Conservation (phyloP, 2,329 filamentous ascomycete species). For the Fusarium buharicum region DNA sequence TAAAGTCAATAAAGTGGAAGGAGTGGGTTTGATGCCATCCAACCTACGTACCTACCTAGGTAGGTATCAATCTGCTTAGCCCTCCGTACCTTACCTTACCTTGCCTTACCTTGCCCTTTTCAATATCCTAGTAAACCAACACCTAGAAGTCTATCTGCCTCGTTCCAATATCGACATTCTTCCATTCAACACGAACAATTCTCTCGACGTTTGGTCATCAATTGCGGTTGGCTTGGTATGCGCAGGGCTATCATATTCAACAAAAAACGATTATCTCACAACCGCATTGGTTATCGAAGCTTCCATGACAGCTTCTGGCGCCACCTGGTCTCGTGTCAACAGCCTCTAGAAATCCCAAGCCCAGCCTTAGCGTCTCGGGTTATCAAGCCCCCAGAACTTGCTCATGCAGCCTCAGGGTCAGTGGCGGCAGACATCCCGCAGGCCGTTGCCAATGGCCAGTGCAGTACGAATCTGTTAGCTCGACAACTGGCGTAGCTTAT, state of each 20-base stretch:
- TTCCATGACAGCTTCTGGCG: slow-evolving; percentile 39
- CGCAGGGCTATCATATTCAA: slow-evolving; percentile 1
- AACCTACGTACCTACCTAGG: not conserved
- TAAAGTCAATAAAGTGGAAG: not conserved
- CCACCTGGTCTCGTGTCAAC: slow-evolving; percentile 12
- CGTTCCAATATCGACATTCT: not conserved
- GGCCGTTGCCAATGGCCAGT: not conserved
- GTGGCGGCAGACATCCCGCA: slow-evolving; percentile 35
- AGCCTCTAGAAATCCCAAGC: slow-evolving; percentile 18
- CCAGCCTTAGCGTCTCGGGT: slow-evolving; percentile 30
- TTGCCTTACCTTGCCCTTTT: not conserved
- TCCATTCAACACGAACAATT: not conserved
- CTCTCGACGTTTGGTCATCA: no score
- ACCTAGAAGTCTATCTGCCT: not conserved
- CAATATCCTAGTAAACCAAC: not conserved
- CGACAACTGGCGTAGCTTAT: slow-evolving; percentile 10
- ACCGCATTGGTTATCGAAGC: slow-evolving; percentile 28
- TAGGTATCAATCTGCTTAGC: no score
- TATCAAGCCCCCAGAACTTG: slow-evolving; percentile 24
- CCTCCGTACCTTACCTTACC: no score
- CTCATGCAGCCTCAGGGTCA: slow-evolving; percentile 21
- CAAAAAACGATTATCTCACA: slow-evolving; percentile 6
- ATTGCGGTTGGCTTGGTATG: no score
- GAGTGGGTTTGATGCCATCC: not conserved
- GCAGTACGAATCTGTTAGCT: slow-evolving; percentile 11